Base-by-base conservation (phyloP, 192 early-diverging fungal species). In the Dimargaris verticillata region DNA sequence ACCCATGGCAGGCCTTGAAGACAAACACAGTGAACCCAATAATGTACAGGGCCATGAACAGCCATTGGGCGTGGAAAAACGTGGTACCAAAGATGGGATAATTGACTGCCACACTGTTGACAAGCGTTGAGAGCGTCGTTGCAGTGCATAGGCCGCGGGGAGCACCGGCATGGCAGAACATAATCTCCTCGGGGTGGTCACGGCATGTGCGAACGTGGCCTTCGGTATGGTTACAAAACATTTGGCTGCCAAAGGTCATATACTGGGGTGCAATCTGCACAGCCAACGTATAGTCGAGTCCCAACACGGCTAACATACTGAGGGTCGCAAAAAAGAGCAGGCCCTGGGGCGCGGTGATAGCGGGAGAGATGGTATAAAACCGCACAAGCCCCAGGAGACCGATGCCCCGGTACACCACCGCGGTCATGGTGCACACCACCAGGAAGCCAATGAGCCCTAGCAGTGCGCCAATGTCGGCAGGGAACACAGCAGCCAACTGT, bases 231-330 rank as follows among this genome's bases (percentile, higher is more conserved):
- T 76, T 72, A 68, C 79, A 78, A 52, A 77, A 83, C 54, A 70
- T 64, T 59, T 83, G 81, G 42, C 74, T 76, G 26, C 81, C 81
- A 71, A 78, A 83, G 65, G 77, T 75, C 28, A 79, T 62, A 63
- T 83, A 83, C 9, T 72, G 71, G 17, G 81, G 81, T n/a, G 74
- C 76, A 26, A 83, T 74, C 2, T 73, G 67, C 49, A 74, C 78
- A 41, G 75, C 77, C 60, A 83, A 45, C 11, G 74, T 71, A 47
- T 76, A 81, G 44, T 74, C 72, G 18, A 83, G 64, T 10, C 76
- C 81, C 15, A 77, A 64, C 24, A 80, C 60, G 52, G 71, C 72
- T n/a, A 83, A 61, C 60, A 73, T 77, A 44, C 78, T 54, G 10
- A 81, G 38, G 50, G 73, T 68, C 41, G 74, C 67, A 12, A 69